A percentile compares a stretch with the other conserved stretches of the same genome.
Conservation (phyloP, 2,329 filamentous ascomycete genomes). For the Colletotrichum theobromicola region DNA sequence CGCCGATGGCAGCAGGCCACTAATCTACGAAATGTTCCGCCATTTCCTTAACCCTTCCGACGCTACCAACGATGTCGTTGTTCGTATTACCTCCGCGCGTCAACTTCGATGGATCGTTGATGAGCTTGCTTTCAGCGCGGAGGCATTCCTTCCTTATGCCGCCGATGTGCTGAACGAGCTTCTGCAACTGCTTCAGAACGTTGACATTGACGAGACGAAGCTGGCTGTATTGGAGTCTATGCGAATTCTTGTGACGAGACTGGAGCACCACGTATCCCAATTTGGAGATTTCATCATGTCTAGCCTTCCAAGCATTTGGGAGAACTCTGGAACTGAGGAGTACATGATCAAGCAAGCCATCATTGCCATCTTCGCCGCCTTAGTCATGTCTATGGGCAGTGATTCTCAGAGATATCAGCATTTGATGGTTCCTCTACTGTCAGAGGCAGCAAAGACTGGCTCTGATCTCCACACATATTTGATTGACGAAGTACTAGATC, state of each 20-base stretch:
- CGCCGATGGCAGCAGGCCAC: constrained; percentile 67
- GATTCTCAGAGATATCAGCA: constrained; percentile 80
- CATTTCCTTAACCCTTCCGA: constrained; percentile 83
- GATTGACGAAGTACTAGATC: constrained; percentile 87
- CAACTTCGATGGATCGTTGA: constrained; percentile 83
- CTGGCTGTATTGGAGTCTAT: constrained; percentile 89
- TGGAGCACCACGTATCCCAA: constrained; percentile 73
- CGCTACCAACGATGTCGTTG: constrained; percentile 85
- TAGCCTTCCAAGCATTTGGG: constrained; percentile 83
- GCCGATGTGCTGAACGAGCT: constrained; percentile 74
- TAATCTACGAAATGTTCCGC: constrained; percentile 88
- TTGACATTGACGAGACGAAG: constrained; percentile 86
- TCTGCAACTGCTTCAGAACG: constrained; percentile 78
- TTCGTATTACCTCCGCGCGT: constrained; percentile 87
- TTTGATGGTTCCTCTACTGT: constrained; percentile 82
- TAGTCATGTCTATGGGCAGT: constrained; percentile 85
- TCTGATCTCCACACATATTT: constrained; percentile 82
- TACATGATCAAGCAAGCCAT: constrained; percentile 95
- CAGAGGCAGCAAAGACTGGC: constrained; percentile 76
- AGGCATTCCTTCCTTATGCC: constrained; percentile 79
- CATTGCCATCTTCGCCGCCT: constrained; percentile 80
- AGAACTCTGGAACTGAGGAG: constrained; percentile 77
- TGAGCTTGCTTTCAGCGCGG: constrained; percentile 80
- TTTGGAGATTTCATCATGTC: constrained; percentile 83
- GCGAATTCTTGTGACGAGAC: constrained; percentile 76